Evolutionary conservation across 768 basidiomycete species (phyloP), one percentile per base, ranked within the genome.

Genomic region (Mrakia gelida): DNA sequence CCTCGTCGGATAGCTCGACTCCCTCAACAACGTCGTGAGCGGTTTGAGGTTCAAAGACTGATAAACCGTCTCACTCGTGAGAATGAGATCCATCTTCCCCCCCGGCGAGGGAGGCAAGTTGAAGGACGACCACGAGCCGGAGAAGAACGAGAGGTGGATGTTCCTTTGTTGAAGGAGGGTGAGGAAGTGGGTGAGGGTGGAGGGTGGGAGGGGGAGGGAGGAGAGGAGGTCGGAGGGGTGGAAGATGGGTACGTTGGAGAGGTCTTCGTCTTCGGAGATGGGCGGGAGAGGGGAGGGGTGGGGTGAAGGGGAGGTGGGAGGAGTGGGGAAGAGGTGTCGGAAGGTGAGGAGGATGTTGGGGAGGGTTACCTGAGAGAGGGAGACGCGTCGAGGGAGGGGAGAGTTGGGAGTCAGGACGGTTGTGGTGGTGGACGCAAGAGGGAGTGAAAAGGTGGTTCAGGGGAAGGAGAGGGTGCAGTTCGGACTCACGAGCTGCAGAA

Each of bases 41-140:
- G 89, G 85, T 0, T 85, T 85, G 2, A 96, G 86, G 79, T 88
- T 91, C 1, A 89, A 88, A 16, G 86, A 85, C 38, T 89, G 87
- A 82, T 99, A 98, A 30, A 98, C 93, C 59, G 96, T 98, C 85
- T 99, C 96, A 34, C 93, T 92, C 0, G 94, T 94, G 71, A 98
- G 85, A 2, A 97, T 86, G 62, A 95, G 80, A 81, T 94, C 88
- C 68, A 80, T 45, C 38, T 79, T 77, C 82, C 11, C 86, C 85
- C 45, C 43, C 68, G 75, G 59, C 28, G 30, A 28, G 2, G 67
- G 26, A 38, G 77, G 68, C 1, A 77, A 62, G 0, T 79, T 81
- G 45, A 86, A 80, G 1, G 82, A 83, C 7, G 68, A 63, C 96
- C 96, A 99, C 23, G 92, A 88, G 2, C 96, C 95, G 30, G 90